Evolutionary conservation across 2,329 filamentous ascomycete species (phyloP).

Genomic region (Ophiocordyceps camponoti-saundersi): DNA sequence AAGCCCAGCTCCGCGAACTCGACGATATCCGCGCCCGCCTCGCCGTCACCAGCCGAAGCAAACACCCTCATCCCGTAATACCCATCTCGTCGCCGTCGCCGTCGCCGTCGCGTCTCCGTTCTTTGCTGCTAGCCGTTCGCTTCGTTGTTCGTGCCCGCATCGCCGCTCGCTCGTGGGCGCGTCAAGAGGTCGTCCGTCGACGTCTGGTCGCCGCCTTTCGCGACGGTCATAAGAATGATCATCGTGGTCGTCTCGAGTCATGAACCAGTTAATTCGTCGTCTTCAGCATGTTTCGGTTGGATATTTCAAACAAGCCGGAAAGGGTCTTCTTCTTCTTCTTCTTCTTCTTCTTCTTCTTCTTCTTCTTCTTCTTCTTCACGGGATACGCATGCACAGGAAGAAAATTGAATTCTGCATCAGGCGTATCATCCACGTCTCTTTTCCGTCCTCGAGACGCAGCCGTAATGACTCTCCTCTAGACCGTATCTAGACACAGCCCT

Average conservation of each 20-base stretch:
- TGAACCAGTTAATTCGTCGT: not conserved
- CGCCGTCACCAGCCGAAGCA: conserved; percentile 19
- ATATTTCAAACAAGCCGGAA: too few relatives aligned
- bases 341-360: too few relatives aligned
- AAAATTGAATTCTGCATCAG: not conserved
- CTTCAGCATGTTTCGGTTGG: not conserved
- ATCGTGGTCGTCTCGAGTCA: conserved; percentile 15
- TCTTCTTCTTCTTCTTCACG: not conserved
- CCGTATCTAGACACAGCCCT: too few relatives aligned
- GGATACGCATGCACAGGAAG: not conserved
- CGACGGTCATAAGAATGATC: conserved; percentile 16
- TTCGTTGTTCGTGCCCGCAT: conserved; percentile 35
- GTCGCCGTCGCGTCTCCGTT: conserved; percentile 14
- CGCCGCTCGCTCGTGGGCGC: conserved; percentile 29
- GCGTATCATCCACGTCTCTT: not conserved
- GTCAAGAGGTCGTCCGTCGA: conserved; percentile 31
- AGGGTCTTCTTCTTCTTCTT: too few relatives aligned
- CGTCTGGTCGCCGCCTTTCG: conserved; percentile 29
- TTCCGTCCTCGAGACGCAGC: too few relatives aligned
- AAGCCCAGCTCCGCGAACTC: conserved; percentile 75
- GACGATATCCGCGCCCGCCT: conserved; percentile 49
- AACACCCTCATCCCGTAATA: conserved; percentile 2
- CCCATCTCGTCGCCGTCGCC: conserved; percentile 12
- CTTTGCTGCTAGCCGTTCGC: conserved; percentile 28
- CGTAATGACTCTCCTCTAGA: too few relatives aligned